Base-by-base conservation (phyloP, 345 rosid genomes). In the Acer yangbiense region DNA sequence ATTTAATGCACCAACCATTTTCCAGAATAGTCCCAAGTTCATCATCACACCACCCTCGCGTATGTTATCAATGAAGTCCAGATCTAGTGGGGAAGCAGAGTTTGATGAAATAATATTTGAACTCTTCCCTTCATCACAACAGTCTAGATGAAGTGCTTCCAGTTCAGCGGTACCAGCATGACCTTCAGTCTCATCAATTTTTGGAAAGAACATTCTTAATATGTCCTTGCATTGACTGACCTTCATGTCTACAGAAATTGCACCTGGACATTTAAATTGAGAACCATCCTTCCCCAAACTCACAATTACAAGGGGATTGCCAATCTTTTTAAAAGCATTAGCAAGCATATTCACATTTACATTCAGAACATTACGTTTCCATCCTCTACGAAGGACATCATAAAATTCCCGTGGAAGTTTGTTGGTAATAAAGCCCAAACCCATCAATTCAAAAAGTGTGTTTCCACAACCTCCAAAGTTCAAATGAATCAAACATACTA, bases 161-260 rank as follows among this genome's bases (percentile, higher is more conserved):
- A 2, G 14, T 7, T 65, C 18, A 65, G 66, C 48, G 32, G 4
- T 21, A 57, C 12, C 18, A 7, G 68, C 41, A 12, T 41, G 78
- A 65, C 32, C 72, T 54, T 66, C 72, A 17, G 54, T 9, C 2
- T 25, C 46, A 6, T 50, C 72, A 10, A 48, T 18, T 55, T 78
- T 64, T 11, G 85, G 79, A 66, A 86, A 82, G 52, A 82, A 6
- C 21, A 29, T 21, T 75, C 57, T 27, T 64, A 84, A 46, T 18
- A 79, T 35, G 2, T 83, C 85, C 61, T 72, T 82, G 62, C 73
- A 23, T 68, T 73, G 72, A 6, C 57, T 17, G 17, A 6, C 27
- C 64, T 69, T 83, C 83, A 84, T 73, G 69, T 86, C 83, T 35
- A 86, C 73, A 75, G 66, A 75, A 35, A 82, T 68, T 43, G 83